phyloP scores from a whole-genome alignment of 306 rosid genomes.

The Cicer yamashitae region DNA sequence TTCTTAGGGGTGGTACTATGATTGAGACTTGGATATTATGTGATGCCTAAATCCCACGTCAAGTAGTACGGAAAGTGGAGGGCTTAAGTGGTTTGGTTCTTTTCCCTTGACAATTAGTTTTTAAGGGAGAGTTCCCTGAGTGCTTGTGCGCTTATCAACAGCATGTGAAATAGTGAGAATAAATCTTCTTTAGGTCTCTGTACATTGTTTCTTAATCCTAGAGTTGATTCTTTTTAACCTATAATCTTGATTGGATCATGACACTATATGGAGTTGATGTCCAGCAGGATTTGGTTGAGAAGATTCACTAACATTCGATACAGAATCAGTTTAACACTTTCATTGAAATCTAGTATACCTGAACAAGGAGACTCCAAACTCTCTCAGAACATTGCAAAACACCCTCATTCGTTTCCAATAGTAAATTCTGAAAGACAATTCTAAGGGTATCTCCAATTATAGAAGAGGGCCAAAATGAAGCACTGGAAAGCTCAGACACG shows the following conservation, averaged over 20 bases:
- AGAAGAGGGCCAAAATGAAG: conserved; percentile 90
- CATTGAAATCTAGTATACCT: conserved; percentile 55
- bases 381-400: conserved; percentile 91
- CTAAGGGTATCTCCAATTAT: conserved; percentile 92
- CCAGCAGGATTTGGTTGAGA: conserved; percentile 16
- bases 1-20: too few relatives aligned
- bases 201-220: not conserved
- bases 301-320: conserved; percentile 19
- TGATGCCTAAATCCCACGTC: too few relatives aligned
- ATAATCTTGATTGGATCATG: not conserved
- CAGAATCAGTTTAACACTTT: not conserved
- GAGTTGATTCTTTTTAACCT: conserved; percentile 19
- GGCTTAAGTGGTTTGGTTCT: too few relatives aligned
- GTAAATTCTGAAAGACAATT: conserved; percentile 91
- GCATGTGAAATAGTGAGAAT: conserved; percentile 25
- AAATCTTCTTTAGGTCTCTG: not conserved
- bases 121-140: too few relatives aligned
- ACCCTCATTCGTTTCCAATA: conserved; percentile 86
- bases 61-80: too few relatives aligned
- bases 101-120: too few relatives aligned
- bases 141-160: not conserved
- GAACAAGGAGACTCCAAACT: conserved; percentile 95
- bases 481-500: conserved; percentile 52
- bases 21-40: too few relatives aligned
- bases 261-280: conserved; percentile 12